phyloP scores from a whole-genome alignment of 2,329 filamentous ascomycete species.

The Penicillium decumbens region DNA sequence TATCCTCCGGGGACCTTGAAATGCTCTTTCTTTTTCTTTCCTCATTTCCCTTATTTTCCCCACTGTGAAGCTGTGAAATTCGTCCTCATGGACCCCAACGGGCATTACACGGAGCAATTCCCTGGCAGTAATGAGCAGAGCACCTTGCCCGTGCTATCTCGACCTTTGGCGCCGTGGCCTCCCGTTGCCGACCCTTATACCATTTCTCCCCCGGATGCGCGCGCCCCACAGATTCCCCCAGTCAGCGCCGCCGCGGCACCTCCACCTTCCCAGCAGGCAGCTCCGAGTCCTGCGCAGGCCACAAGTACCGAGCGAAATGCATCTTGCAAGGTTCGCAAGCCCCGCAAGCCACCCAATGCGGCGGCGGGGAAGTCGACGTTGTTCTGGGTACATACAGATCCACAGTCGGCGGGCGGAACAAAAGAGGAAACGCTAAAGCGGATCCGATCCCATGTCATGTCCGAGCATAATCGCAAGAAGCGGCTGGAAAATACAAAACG shows the following conservation, averaged over 20 bases:
- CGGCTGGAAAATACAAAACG: slow-evolving; percentile 38
- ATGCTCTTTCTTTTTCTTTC: neutral
- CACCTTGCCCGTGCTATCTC: slow-evolving; percentile 27
- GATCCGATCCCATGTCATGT: slow-evolving; percentile 44
- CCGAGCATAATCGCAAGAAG: slow-evolving; percentile 42
- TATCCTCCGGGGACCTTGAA: slow-evolving; percentile 10
- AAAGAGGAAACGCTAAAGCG: slow-evolving; percentile 40
- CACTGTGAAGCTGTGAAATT: neutral
- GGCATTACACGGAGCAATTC: slow-evolving; percentile 12
- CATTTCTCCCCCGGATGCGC: slow-evolving; percentile 6
- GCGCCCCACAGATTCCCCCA: slow-evolving; percentile 1
- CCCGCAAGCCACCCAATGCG: slow-evolving; percentile 31
- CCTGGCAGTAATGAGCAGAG: slow-evolving; percentile 24
- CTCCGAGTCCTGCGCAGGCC: slow-evolving; percentile 4
- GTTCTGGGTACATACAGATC: slow-evolving; percentile 41
- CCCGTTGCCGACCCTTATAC: slow-evolving; percentile 11
- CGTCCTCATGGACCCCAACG: slow-evolving; percentile 31
- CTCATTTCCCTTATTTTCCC: neutral
- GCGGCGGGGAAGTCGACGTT: slow-evolving; percentile 32
- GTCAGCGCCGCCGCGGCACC: slow-evolving; percentile 1
- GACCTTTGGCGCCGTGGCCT: slow-evolving; percentile 21
- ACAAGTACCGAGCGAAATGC: slow-evolving; percentile 16
- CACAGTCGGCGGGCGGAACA: slow-evolving; percentile 34
- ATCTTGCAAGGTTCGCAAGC: slow-evolving; percentile 31
- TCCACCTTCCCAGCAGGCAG: neutral